phyloP scores from a whole-genome alignment of 2,329 filamentous ascomycete species.

The Phialophora expanda region DNA sequence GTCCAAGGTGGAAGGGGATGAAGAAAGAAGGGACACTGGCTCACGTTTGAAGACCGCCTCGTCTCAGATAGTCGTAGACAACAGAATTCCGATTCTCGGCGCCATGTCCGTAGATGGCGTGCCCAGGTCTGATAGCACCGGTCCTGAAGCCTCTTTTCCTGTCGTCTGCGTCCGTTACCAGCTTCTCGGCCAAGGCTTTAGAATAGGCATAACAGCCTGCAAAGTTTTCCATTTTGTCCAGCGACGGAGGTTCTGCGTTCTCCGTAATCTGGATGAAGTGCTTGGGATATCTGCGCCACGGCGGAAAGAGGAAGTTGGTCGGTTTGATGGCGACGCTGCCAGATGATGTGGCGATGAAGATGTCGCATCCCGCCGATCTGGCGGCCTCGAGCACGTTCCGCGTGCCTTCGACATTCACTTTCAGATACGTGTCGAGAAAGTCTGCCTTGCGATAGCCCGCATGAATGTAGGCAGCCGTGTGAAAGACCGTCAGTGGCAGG shows the following conservation, averaged over 20 bases:
- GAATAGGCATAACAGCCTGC: conserved; percentile 56
- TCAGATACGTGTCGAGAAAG: conserved; percentile 53
- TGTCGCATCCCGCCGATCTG: conserved; percentile 52
- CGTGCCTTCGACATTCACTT: conserved; percentile 60
- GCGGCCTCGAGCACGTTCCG: conserved; percentile 57
- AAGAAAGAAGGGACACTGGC: background rate
- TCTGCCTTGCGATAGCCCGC: conserved; percentile 55
- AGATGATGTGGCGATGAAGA: conserved; percentile 62
- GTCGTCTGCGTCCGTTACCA: conserved; percentile 55
- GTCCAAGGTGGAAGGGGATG: conserved; percentile 32
- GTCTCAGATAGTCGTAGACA: conserved; percentile 49
- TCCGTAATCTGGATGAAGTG: conserved; percentile 56
- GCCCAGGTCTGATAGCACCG: conserved; percentile 60
- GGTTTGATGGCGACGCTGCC: conserved; percentile 53
- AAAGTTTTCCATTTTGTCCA: conserved; percentile 48
- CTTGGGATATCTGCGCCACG: conserved; percentile 51
- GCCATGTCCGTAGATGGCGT: conserved; percentile 59
- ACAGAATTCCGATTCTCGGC: conserved; percentile 49
- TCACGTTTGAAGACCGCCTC: conserved; percentile 43
- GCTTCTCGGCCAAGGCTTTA: conserved; percentile 59
- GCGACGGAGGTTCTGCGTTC: conserved; percentile 47
- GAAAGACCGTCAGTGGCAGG: conserved; percentile 62
- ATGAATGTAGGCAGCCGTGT: conserved; percentile 62
- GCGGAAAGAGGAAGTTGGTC: conserved; percentile 51
- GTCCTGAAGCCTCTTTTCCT: conserved; percentile 54